phyloP scores from a whole-genome alignment of 2,329 filamentous ascomycete species.

The Aplosporella prunicola region DNA sequence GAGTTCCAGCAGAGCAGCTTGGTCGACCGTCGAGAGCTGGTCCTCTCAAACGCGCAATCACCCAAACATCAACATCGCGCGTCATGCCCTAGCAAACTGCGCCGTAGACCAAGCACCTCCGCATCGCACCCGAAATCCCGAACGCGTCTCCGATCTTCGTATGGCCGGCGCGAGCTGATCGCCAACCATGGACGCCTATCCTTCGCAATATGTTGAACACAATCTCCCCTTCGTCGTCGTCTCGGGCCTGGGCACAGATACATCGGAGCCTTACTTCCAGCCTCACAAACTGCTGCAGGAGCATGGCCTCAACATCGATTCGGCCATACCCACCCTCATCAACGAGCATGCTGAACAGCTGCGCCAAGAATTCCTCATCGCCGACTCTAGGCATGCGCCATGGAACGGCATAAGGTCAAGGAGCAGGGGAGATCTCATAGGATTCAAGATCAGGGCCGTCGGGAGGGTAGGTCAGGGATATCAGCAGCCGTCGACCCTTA shows the following conservation, averaged over 20 bases:
- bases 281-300: conserved; percentile 43
- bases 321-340: conserved; percentile 59
- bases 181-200: conserved; percentile 67
- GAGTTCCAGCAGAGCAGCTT: too few species aligned
- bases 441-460: conserved; percentile 62
- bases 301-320: conserved; percentile 47
- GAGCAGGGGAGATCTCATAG: conserved; percentile 38
- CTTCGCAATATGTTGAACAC: conserved; percentile 69
- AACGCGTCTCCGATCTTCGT: conserved; percentile 4
- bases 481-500: conserved; percentile 13
- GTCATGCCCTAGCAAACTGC: too few species aligned
- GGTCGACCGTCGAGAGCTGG: too few species aligned
- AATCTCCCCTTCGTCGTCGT: conserved; percentile 78
- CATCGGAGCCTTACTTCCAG: conserved; percentile 13
- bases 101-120: not conserved
- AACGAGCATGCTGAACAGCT: conserved; percentile 56
- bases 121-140: not conserved
- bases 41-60: too few species aligned
- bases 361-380: conserved; percentile 54
- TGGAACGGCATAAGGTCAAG: conserved; percentile 46
- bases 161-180: conserved; percentile 8
- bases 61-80: too few species aligned
- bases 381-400: conserved; percentile 54
- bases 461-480: conserved; percentile 63
- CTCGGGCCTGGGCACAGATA: conserved; percentile 55